phyloP scores from a whole-genome alignment of 2,329 filamentous ascomycete genomes.

The Endoconidiophora laricicola region DNA sequence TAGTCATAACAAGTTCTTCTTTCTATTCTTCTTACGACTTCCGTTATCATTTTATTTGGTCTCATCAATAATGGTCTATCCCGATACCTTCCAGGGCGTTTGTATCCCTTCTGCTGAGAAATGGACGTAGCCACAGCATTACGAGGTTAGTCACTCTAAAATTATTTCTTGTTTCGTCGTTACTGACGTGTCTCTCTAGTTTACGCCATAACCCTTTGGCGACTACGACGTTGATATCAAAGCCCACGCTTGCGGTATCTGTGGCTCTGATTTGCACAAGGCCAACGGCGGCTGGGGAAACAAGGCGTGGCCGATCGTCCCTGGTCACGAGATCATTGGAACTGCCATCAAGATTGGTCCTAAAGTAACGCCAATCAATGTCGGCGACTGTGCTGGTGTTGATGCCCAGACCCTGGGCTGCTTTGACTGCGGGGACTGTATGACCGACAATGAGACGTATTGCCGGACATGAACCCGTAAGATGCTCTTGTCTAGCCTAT shows the following conservation, averaged over 20 bases:
- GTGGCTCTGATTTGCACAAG: constrained; percentile 51
- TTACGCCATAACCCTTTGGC: constrained; percentile 67
- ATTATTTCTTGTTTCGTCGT: neutral
- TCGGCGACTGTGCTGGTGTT: constrained; percentile 43
- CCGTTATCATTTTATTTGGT: neutral
- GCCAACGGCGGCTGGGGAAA: constrained; percentile 46
- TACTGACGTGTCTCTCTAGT: constrained; percentile 26
- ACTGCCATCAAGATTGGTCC: constrained; percentile 44
- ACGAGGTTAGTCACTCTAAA: neutral
- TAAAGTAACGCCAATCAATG: constrained; percentile 43
- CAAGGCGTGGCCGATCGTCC: constrained; percentile 39
- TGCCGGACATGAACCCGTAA: constrained; percentile 28
- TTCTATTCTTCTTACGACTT: neutral
- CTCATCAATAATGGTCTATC: constrained; percentile 1
- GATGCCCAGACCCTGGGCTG: constrained; percentile 51
- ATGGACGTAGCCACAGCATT: neutral
- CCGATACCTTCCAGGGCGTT: neutral
- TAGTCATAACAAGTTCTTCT: neutral
- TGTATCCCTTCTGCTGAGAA: neutral
- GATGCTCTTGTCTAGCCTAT: constrained; percentile 17
- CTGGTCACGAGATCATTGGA: constrained; percentile 40
- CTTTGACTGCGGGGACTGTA: constrained; percentile 47
- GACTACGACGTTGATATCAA: constrained; percentile 71
- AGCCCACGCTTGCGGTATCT: constrained; percentile 59
- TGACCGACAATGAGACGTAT: constrained; percentile 50